phyloP scores from a whole-genome alignment of 2,329 filamentous ascomycete species.

The Aspergillus fumigatiaffinis region DNA sequence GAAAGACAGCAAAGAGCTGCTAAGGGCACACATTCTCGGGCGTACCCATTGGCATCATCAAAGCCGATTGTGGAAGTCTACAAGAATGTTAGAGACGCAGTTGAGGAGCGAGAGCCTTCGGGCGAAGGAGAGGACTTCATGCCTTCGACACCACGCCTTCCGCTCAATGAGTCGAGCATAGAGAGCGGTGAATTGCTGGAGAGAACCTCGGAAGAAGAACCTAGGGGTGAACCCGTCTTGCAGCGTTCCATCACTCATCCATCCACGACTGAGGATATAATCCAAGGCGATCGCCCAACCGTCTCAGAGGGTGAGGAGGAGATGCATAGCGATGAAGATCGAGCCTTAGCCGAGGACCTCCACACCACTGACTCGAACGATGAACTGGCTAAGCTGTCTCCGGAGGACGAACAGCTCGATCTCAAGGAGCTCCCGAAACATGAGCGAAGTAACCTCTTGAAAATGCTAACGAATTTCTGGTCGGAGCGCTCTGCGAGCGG shows the following conservation, averaged over 20 bases:
- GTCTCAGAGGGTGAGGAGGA: slow-evolving; percentile 65
- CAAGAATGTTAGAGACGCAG: slow-evolving; percentile 86
- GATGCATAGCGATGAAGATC: slow-evolving; percentile 67
- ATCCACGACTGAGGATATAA: slow-evolving; percentile 40
- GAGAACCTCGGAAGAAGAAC: slow-evolving; percentile 21
- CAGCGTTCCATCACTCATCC: slow-evolving; percentile 32
- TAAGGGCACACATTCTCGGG: slow-evolving; percentile 70
- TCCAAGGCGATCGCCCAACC: slow-evolving; percentile 47
- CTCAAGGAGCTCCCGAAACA: slow-evolving; percentile 80
- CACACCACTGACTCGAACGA: slow-evolving; percentile 55
- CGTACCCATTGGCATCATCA: slow-evolving; percentile 86
- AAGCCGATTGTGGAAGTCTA: slow-evolving; percentile 96
- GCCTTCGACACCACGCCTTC: slow-evolving; percentile 21
- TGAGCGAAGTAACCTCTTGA: slow-evolving; percentile 89
- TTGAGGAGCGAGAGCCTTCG: slow-evolving; percentile 69
- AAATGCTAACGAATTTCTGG: slow-evolving; percentile 97
- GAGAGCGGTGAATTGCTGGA: slow-evolving; percentile 24
- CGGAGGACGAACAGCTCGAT: slow-evolving; percentile 54
- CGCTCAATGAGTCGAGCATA: slow-evolving; percentile 31
- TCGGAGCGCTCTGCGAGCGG: slow-evolving; percentile 94
- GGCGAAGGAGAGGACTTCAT: slow-evolving; percentile 56
- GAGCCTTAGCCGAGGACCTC: slow-evolving; percentile 65
- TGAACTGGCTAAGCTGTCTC: slow-evolving; percentile 47
- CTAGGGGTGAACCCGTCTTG: slow-evolving; percentile 32
- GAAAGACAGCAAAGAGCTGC: slow-evolving; percentile 78